phyloP scores from a whole-genome alignment of 768 basidiomycete species.

The Suillus cothurnatus region DNA sequence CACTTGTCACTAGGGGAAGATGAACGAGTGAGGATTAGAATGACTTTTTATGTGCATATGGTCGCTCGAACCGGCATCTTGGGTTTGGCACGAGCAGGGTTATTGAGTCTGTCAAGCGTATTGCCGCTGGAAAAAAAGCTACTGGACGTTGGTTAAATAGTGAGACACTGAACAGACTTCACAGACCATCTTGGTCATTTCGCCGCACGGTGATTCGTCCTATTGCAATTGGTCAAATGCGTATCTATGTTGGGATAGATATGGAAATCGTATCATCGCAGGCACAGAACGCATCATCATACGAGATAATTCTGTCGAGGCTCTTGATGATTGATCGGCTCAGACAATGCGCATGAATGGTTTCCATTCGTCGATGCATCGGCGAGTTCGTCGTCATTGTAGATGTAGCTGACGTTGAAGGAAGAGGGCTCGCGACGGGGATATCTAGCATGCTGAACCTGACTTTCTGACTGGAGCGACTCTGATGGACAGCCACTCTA shows the following conservation, averaged over 20 bases:
- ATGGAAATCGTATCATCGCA: conserved; percentile 9
- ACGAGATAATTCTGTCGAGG: neutral
- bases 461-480: conserved; percentile 18
- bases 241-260: conserved; percentile 6
- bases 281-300: conserved; percentile 4
- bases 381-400: conserved; percentile 22
- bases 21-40: neutral
- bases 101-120: conserved; percentile 32
- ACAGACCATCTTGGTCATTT: conserved; percentile 33
- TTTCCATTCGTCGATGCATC: conserved; percentile 2
- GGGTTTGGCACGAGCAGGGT: conserved; percentile 28
- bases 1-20: conserved; percentile 27
- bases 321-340: conserved; percentile 2
- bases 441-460: conserved; percentile 8
- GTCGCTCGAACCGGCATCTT: conserved; percentile 36
- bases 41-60: conserved; percentile 11
- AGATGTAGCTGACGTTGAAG: conserved; percentile 14
- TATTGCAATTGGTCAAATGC: conserved; percentile 13
- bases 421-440: conserved; percentile 14
- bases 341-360: conserved; percentile 16
- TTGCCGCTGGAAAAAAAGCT: conserved; percentile 21
- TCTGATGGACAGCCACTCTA: conserved; percentile 24
- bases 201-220: conserved; percentile 1
- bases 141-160: conserved; percentile 11
- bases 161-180: conserved; percentile 10